Conservation (phyloP, 208 protist genomes). For the Spongospora subterranea region DNA sequence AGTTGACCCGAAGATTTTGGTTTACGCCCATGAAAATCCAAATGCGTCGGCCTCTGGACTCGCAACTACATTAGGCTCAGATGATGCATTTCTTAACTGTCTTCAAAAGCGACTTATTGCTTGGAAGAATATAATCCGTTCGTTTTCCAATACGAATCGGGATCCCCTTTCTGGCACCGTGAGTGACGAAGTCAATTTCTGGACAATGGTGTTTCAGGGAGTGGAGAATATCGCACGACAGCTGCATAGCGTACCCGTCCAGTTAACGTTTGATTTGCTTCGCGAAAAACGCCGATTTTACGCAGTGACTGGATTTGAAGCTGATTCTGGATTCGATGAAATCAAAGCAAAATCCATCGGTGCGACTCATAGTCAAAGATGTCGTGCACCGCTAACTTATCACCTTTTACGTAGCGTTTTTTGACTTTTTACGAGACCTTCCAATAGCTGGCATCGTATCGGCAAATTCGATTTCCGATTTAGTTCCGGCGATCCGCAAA, state of each 20-base stretch:
- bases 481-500: neutral
- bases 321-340: neutral
- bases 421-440: neutral
- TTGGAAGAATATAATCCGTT: neutral
- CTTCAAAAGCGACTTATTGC: neutral
- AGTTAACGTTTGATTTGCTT: neutral
- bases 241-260: neutral
- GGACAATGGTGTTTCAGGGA: neutral
- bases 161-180: neutral
- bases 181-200: neutral
- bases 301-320: neutral
- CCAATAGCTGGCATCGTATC: neutral
- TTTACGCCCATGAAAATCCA: neutral
- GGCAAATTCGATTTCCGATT: neutral
- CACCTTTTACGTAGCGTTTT: neutral
- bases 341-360: neutral
- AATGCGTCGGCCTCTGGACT: neutral
- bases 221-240: neutral
- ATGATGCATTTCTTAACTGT: neutral
- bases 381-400: neutral
- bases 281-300: neutral
- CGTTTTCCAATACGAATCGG: neutral
- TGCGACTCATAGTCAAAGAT: neutral
- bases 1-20: neutral
- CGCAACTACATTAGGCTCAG: neutral